phyloP scores from a whole-genome alignment of 2,329 filamentous ascomycete species.

The Colletotrichum theobromicola region DNA sequence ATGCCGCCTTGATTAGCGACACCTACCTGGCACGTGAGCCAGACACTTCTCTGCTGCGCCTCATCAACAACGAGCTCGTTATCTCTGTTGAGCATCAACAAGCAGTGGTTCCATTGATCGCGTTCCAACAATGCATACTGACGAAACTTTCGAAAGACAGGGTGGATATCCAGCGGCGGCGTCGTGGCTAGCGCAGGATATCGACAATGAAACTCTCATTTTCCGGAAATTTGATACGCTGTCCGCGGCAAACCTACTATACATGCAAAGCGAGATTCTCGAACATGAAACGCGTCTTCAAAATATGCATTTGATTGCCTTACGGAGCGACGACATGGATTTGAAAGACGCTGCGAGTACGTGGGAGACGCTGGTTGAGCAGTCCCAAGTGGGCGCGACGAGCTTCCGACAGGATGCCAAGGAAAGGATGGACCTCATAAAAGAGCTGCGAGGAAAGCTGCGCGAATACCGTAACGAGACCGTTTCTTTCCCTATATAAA shows the following conservation, averaged over 20 bases:
- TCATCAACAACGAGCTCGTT: no score
- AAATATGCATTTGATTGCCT: background rate
- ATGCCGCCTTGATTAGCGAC: no score
- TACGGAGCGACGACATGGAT: background rate
- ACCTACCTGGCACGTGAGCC: no score
- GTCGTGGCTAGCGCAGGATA: background rate
- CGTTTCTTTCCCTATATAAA: background rate
- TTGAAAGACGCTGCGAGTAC: background rate
- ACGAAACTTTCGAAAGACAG: accelerated
- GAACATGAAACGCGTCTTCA: background rate
- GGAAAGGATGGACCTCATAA: background rate
- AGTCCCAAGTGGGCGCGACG: accelerated
- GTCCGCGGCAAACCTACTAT: background rate
- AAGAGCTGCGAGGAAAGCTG: background rate
- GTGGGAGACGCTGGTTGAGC: conserved; percentile 3
- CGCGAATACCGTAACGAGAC: background rate
- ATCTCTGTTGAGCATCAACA: no score
- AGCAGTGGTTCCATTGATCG: no score
- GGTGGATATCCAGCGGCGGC: accelerated
- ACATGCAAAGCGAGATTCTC: background rate
- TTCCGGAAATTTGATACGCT: conserved; percentile 9
- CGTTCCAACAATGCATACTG: no score
- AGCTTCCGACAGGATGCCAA: background rate
- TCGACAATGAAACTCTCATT: conserved; percentile 9
- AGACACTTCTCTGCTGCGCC: no score